Evolutionary conservation across 2,329 filamentous ascomycete genomes (phyloP), one percentile per base, ranked within the genome.

Genomic region (Fusarium transvaalense): DNA sequence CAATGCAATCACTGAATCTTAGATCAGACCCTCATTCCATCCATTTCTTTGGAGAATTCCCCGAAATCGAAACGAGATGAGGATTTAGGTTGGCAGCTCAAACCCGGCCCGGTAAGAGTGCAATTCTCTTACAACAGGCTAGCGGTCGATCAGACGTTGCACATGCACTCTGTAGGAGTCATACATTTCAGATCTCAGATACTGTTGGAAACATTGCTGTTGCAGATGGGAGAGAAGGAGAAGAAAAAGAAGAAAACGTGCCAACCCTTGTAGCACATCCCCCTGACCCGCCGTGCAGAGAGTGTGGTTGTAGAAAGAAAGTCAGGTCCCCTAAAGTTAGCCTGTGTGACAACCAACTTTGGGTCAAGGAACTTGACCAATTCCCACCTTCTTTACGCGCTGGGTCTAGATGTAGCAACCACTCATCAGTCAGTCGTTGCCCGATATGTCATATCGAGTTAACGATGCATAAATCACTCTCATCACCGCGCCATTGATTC

Each of bases 351-450:
- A 56, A 39, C 62, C 62, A 43, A 52, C 51, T 50, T 50, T 55
- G 39, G 37, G n/a, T 32, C 60, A 47, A 53, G 61, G 56, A 38
- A 56, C 46, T 58, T 41, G 56, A 61, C 56, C 66, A 72, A 70
- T 66, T 72, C 71, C 56, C 53, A 58, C 65, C 55, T 32, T 66
- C 62, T 62, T 46, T 75, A 75, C 57, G 73, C 73, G 73, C 73
- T 75, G 69, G 61, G 68, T 63, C 54, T 64, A 58, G 58, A 61
- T 57, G 41, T 52, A 39, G 61, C 37, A 60, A 62, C 69, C 72
- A 71, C 71, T 72, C 64, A 66, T 65, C 52, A 54, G 56, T 50
- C 42, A 50, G n/a, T 35, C 59, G 46, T 55, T 29, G 51, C 46
- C 39, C 53, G 45, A 42, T 58, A 61, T 63, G 48, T 34, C 63